Evolutionary conservation across 805 yeast species (phyloP).

Genomic region (Candida adriatica): DNA sequence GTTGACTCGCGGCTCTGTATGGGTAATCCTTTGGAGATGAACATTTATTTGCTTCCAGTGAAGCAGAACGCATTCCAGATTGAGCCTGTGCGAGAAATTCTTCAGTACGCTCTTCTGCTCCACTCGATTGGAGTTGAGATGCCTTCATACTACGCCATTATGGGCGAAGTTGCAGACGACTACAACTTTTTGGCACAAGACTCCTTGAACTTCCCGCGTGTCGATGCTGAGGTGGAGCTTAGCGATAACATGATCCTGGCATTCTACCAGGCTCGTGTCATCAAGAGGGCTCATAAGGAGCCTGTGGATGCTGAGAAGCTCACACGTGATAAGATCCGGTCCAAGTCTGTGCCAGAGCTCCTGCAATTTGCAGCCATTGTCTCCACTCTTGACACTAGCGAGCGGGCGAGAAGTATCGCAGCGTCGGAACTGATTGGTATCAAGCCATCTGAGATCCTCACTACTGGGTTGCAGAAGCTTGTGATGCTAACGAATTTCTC

Average conservation of each 20-base stretch:
- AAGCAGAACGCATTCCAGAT: conserved; percentile 12
- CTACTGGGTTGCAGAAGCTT: conserved; percentile 39
- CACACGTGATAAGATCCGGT: conserved; percentile 27
- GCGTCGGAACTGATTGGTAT: conserved; percentile 62
- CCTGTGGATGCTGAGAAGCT: conserved; percentile 24
- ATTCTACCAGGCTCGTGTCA: conserved; percentile 31
- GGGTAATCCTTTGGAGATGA: conserved; percentile 40
- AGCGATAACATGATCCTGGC: conserved; percentile 4
- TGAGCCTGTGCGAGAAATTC: conserved; percentile 10
- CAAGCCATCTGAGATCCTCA: conserved; percentile 33
- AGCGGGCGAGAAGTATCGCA: conserved; percentile 49
- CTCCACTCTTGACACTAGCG: conserved; percentile 33
- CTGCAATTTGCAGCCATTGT: conserved; percentile 27
- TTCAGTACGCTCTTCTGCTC: conserved; percentile 24
- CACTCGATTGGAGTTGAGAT: conserved; percentile 14
- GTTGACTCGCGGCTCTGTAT: conserved; percentile 35
- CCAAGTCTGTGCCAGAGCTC: conserved; percentile 26
- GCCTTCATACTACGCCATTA: conserved; percentile 23
- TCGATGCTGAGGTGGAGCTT: conserved; percentile 1
- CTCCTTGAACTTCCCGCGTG: conserved; percentile 1
- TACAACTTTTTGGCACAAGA: conserved; percentile 28
- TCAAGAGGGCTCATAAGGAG: conserved; percentile 29
- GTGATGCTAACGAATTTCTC: conserved; percentile 38
- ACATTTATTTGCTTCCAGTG: conserved; percentile 25
- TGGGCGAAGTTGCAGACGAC: conserved; percentile 33